Conservation (phyloP, 192 early-diverging fungal genomes). For the Gryganskiella cystojenkinii region DNA sequence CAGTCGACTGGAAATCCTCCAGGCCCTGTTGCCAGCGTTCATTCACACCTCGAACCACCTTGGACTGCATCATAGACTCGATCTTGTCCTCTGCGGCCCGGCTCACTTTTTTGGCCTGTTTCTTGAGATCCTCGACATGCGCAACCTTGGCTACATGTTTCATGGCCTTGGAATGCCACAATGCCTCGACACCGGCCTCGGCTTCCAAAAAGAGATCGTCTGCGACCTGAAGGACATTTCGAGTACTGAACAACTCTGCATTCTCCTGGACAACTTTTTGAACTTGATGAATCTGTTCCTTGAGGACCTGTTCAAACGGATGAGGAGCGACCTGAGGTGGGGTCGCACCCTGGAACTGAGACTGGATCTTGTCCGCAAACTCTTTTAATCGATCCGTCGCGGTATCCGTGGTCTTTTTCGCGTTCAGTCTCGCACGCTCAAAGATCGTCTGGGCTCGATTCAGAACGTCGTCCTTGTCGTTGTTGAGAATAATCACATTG, state of each 20-base stretch:
- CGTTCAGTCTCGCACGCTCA: constrained; percentile 18
- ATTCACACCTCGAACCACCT: background rate
- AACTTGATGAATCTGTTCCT: background rate
- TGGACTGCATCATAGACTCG: constrained; percentile 2
- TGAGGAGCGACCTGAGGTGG: background rate
- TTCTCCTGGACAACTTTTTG: constrained; percentile 5
- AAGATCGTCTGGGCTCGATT: background rate
- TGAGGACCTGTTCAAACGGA: background rate
- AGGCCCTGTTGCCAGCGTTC: constrained; percentile 7
- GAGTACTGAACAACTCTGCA: background rate
- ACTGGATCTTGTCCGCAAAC: background rate
- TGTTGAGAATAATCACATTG: too few relatives aligned
- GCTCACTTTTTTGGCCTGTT: background rate
- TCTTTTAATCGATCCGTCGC: background rate
- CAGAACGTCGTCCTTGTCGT: background rate
- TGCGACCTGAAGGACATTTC: constrained; percentile 6
- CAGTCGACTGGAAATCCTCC: constrained; percentile 15
- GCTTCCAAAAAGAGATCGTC: constrained; percentile 17
- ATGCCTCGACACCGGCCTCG: constrained; percentile 9
- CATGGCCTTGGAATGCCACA: background rate
- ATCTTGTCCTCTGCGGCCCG: constrained; percentile 3
- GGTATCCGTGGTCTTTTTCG: constrained; percentile 4
- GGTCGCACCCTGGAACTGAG: too few relatives aligned
- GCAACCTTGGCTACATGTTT: background rate
- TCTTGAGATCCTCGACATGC: constrained; percentile 10